Evolutionary conservation across 345 rosid genomes (phyloP).

Genomic region (Populus euphratica): DNA sequence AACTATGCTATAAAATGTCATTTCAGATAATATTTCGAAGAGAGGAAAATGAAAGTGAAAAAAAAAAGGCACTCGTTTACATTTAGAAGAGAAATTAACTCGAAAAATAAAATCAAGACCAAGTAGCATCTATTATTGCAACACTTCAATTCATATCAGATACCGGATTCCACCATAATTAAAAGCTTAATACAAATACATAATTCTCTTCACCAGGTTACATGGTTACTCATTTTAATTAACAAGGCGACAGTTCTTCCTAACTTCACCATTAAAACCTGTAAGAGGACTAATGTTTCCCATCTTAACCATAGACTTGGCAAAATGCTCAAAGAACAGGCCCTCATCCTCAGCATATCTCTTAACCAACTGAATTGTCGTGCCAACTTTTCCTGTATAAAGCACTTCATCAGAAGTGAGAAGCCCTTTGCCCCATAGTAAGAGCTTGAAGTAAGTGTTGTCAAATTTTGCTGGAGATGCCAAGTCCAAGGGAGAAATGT

Average conservation of each 20-base stretch:
- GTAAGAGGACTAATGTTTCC: constrained; percentile 26
- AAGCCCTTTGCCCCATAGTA: constrained; percentile 23
- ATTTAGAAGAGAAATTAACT: neutral
- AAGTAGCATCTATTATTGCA: neutral
- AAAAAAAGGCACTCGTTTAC: neutral
- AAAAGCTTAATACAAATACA: neutral
- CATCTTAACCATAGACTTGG: constrained; percentile 31
- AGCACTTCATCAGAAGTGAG: constrained; percentile 29
- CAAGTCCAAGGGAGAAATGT: constrained; percentile 21
- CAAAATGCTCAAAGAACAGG: constrained; percentile 26
- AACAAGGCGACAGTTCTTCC: constrained; percentile 24
- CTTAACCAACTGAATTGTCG: constrained; percentile 16
- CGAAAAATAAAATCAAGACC: no score
- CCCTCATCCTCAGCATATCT: constrained; percentile 17
- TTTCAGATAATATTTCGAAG: no score
- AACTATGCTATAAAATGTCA: no score
- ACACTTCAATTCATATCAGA: neutral
- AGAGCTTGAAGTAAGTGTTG: constrained; percentile 29
- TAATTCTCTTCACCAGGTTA: neutral
- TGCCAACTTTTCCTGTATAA: constrained; percentile 9
- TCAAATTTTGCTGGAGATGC: constrained; percentile 28
- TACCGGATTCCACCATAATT: neutral
- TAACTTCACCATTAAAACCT: constrained; percentile 23
- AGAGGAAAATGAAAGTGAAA: neutral
- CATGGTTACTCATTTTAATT: neutral